Evolutionary conservation across 352 stramenopile genomes (phyloP), one percentile per base, ranked within the genome.

Genomic region (Hyaloperonospora arabidopsidis): DNA sequence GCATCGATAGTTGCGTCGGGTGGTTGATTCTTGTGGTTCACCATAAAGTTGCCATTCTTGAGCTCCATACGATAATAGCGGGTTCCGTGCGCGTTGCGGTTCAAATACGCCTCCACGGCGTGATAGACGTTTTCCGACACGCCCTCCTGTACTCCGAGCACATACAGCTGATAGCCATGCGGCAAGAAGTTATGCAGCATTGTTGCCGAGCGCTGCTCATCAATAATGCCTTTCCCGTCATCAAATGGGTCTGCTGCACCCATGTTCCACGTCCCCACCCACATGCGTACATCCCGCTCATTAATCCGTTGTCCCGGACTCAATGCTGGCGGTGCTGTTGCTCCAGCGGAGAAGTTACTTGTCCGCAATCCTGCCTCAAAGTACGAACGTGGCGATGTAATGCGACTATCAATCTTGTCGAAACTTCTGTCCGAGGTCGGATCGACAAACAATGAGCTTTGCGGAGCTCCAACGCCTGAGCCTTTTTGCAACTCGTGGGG

Each of bases 181-280:
- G 85, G 85, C 10, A 93, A 44, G 38, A 93, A 84, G 35, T 84
- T 67, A 51, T 79, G 65, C n/a, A 95, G 59, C 79, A 89, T 89
- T 5, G 62, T 56, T 0, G 74, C 74, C 0, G 77, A 87, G 2
- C 71, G 68, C 60, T 86, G 73, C 35, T 89, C 81, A 45, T 92
- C 81, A 49, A 89, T 85, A 41, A 89, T 83, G 0, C 77, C 79
- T 35, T 68, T 68, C 25, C 72, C 72, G 38, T 92, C 79, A 4
- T 75, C 72, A 48, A 93, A 91, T 12, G 82, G 84, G 47, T 93
- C 85, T 7, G 80, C 70, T 0, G 82, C 83, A 2, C 79, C 81
- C 67, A 95, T 86, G 63, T 95, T 95, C 85, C 85, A 95, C 19
- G 79, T 86, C 5, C 85, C 85, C 4, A 87, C 74, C 84, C 83